These are phyloP conservation scores for Actinomortierella ambigua DNA, from an alignment of 371 early-diverging fungal species.

Conservation along the genomic window DNA sequence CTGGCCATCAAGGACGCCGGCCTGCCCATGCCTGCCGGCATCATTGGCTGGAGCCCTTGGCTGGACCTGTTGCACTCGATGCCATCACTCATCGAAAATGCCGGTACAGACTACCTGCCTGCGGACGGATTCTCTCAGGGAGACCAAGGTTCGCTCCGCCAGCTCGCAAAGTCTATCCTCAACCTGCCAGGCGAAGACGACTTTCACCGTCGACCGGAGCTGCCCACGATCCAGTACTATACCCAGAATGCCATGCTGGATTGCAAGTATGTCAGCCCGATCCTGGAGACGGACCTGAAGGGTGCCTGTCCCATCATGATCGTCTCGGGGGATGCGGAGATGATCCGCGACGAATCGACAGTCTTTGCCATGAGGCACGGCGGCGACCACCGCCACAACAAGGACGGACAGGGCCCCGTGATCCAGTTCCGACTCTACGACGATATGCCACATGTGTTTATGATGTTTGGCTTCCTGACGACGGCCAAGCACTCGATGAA, in stretches of 20 bases:
- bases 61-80: constrained; percentile 65
- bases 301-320: constrained; percentile 53
- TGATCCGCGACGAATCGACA: constrained; percentile 70
- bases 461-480: constrained; percentile 48
- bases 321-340: constrained; percentile 67
- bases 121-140: constrained; percentile 52
- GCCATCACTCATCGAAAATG: constrained; percentile 66
- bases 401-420: constrained; percentile 9
- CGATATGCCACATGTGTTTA: constrained; percentile 85
- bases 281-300: constrained; percentile 50
- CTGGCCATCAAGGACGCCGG: constrained; percentile 58
- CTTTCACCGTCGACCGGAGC: constrained; percentile 43
- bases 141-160: constrained; percentile 45
- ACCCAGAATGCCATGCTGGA: constrained; percentile 53
- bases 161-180: constrained; percentile 38
- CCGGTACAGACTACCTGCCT: constrained; percentile 65
- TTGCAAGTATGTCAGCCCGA: constrained; percentile 56
- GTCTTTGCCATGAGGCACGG: constrained; percentile 34
- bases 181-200: constrained; percentile 24
- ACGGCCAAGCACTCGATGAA: constrained; percentile 19
- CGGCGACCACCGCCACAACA: neutral
- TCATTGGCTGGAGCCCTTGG: constrained; percentile 47
- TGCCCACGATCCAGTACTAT: constrained; percentile 59
- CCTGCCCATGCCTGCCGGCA: constrained; percentile 56
- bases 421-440: constrained; percentile 58